Evolutionary conservation across 2,329 filamentous ascomycete species (phyloP).

Genomic region (Colletotrichum falcatum): DNA sequence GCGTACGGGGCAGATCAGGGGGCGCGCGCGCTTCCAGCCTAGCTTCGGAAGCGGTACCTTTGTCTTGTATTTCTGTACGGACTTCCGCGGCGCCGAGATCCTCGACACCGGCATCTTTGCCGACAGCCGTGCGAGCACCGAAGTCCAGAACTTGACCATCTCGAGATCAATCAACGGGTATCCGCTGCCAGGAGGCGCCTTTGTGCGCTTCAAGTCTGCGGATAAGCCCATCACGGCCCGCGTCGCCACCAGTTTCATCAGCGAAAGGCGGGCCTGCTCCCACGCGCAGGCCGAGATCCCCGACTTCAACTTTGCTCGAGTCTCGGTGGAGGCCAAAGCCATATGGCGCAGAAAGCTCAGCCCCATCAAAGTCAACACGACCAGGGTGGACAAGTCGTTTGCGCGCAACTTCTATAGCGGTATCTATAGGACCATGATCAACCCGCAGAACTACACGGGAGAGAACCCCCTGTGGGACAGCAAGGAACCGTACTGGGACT

Average conservation of each 20-base stretch:
- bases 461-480: constrained; percentile 78
- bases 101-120: constrained; percentile 72
- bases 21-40: constrained; percentile 70
- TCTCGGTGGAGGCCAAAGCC: constrained; percentile 63
- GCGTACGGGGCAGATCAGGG: constrained; percentile 70
- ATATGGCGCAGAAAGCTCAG: constrained; percentile 73
- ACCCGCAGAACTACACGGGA: constrained; percentile 79
- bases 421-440: constrained; percentile 78
- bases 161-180: constrained; percentile 64
- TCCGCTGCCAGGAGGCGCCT: constrained; percentile 71
- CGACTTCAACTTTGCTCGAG: constrained; percentile 70
- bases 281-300: constrained; percentile 79
- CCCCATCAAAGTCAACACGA: constrained; percentile 66
- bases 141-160: constrained; percentile 60
- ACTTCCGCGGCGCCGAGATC: constrained; percentile 70
- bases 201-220: constrained; percentile 66
- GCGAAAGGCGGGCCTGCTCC: constrained; percentile 71
- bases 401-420: constrained; percentile 78
- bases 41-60: constrained; percentile 75
- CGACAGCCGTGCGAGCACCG: constrained; percentile 65
- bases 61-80: constrained; percentile 73
- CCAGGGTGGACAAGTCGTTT: constrained; percentile 63
- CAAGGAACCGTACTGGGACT: constrained; percentile 78
- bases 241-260: constrained; percentile 78
- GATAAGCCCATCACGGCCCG: constrained; percentile 69